phyloP scores from a whole-genome alignment of 225 moss, liverwort and hornwort genomes.

The Climacium dendroides region DNA sequence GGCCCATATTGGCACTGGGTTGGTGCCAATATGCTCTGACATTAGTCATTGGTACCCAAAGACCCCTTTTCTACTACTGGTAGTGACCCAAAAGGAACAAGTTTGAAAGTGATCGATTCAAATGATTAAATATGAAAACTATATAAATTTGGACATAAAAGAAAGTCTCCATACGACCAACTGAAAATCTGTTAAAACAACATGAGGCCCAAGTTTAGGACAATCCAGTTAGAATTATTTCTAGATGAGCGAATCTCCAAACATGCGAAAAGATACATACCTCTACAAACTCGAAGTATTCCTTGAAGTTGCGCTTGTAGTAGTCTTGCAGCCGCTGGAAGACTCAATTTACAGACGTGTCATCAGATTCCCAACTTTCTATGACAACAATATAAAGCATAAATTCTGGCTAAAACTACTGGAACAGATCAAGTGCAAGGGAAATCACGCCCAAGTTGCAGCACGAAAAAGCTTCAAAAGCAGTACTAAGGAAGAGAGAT shows the following conservation, averaged over 20 bases:
- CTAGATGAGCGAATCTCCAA: not conserved
- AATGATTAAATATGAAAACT: not conserved
- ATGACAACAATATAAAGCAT: not conserved
- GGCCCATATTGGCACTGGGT: no score
- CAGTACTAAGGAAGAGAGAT: not conserved
- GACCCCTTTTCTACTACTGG: not conserved
- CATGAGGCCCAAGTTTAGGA: not conserved
- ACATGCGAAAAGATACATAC: constrained; percentile 4
- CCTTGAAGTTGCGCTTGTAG: constrained; percentile 86
- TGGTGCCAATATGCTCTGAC: not conserved
- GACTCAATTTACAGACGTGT: not conserved
- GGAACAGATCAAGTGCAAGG: not conserved
- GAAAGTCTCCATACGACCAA: not conserved
- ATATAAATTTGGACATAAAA: not conserved
- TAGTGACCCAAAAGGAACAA: not conserved
- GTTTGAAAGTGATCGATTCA: not conserved
- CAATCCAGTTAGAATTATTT: not conserved
- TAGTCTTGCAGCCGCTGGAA: constrained; percentile 79
- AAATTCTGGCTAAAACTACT: not conserved
- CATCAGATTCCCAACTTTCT: not conserved
- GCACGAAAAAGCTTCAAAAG: not conserved
- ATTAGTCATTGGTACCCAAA: not conserved
- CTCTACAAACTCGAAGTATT: constrained; percentile 91
- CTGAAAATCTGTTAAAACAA: not conserved
- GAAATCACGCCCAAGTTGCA: not conserved